These are phyloP conservation scores for Crepidotus variabilis DNA, from an alignment of 768 basidiomycete species.

Conservation along the genomic window DNA sequence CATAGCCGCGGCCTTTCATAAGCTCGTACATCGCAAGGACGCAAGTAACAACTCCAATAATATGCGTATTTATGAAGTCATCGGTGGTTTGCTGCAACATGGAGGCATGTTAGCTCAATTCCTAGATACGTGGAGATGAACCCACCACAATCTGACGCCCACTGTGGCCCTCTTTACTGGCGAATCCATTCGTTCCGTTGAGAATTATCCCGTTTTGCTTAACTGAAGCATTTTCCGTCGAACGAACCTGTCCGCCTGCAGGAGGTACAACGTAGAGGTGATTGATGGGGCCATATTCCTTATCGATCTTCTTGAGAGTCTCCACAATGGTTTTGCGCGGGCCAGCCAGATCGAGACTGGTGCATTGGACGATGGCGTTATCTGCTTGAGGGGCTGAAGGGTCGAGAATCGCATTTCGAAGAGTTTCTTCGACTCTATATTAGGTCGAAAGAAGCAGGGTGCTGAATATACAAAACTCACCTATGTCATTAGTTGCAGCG, in stretches of 20 bases:
- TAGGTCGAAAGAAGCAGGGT: neutral
- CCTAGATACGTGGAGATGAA: neutral
- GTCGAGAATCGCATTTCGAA: constrained; percentile 6
- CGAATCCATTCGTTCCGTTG: neutral
- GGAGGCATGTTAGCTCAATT: neutral
- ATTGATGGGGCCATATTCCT: constrained; percentile 25
- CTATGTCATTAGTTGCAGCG: constrained; percentile 21
- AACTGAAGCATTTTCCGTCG: neutral
- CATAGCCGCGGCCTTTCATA: constrained; percentile 25
- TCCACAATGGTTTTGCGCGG: constrained; percentile 17
- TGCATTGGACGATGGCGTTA: constrained; percentile 17
- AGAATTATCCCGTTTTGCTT: neutral
- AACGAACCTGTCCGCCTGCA: neutral
- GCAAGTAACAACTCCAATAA: constrained; percentile 22
- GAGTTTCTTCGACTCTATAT: constrained; percentile 16
- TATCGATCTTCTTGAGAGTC: constrained; percentile 17
- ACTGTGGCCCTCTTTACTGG: neutral
- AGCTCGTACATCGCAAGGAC: constrained; percentile 24
- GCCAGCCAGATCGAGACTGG: constrained; percentile 19
- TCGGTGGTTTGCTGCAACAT: constrained; percentile 1
- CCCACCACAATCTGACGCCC: neutral
- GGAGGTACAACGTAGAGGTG: constrained; percentile 25
- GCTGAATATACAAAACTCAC: constrained; percentile 9
- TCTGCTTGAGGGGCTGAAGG: constrained; percentile 9
- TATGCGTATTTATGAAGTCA: constrained; percentile 26